Evolutionary conservation across 495 filamentous ascomycete genomes (phyloP).

Genomic region (Penicillium manginii): DNA sequence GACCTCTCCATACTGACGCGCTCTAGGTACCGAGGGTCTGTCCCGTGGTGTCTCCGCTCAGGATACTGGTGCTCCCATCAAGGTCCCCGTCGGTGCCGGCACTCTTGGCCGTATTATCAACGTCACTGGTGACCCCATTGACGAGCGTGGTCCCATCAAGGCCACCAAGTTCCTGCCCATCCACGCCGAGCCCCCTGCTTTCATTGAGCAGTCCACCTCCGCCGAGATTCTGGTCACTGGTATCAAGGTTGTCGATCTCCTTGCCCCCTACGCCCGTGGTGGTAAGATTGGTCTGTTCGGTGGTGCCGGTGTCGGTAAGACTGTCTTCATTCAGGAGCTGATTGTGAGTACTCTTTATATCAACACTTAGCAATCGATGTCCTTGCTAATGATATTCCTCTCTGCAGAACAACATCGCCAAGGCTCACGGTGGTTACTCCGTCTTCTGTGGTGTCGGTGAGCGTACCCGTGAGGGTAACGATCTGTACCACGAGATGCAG

Average conservation of each 20-base stretch:
- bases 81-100: constrained; percentile 91
- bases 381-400: not conserved
- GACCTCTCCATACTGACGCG: not conserved
- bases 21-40: constrained; percentile 95
- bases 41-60: constrained; percentile 80
- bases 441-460: constrained; percentile 99
- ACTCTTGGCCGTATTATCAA: constrained; percentile 99
- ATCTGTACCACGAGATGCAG: constrained; percentile 99
- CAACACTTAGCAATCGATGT: not conserved
- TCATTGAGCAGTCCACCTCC: constrained; percentile 91
- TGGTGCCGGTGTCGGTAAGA: constrained; percentile 99
- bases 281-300: constrained; percentile 99
- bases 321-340: constrained; percentile 99
- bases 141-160: constrained; percentile 98
- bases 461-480: constrained; percentile 99
- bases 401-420: constrained; percentile 95
- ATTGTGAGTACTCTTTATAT: constrained; percentile 62
- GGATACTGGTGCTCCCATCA: constrained; percentile 95
- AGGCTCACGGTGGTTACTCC: constrained; percentile 99
- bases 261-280: constrained; percentile 99
- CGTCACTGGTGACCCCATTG: constrained; percentile 99
- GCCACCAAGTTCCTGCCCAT: constrained; percentile 83
- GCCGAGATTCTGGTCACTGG: constrained; percentile 97
- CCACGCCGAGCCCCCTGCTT: constrained; percentile 88
- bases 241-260: constrained; percentile 99